phyloP scores from a whole-genome alignment of 768 basidiomycete species.

The Boletellus ananas region DNA sequence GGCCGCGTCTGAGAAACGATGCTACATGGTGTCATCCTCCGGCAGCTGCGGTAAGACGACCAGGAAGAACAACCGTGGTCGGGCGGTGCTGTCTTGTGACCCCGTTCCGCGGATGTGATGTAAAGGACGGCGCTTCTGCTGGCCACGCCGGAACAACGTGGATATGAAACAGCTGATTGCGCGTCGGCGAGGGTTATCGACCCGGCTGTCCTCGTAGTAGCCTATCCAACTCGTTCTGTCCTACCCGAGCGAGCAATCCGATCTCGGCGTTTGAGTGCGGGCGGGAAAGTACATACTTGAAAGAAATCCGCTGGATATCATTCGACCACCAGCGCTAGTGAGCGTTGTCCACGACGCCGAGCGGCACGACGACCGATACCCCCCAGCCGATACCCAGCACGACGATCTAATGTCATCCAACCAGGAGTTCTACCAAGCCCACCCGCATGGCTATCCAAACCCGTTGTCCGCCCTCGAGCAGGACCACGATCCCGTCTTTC shows the following conservation, averaged over 20 bases:
- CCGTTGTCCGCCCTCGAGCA: conserved; percentile 14
- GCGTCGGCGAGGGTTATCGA: too few relatives aligned
- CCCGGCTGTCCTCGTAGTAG: not conserved
- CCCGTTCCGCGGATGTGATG: not conserved
- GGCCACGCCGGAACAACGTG: not conserved
- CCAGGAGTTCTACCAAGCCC: conserved; percentile 23
- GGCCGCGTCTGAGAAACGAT: too few relatives aligned
- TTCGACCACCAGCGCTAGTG: conserved; percentile 7
- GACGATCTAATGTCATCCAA: conserved; percentile 22
- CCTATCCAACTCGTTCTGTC: too few relatives aligned
- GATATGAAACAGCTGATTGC: not conserved
- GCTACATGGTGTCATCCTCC: too few relatives aligned
- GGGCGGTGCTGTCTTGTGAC: too few relatives aligned
- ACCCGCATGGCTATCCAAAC: conserved; percentile 14
- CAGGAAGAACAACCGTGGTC: too few relatives aligned
- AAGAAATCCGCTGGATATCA: not conserved
- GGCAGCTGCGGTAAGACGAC: too few relatives aligned
- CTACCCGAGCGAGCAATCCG: not conserved
- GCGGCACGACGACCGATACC: conserved; percentile 15
- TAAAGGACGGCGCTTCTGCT: not conserved
- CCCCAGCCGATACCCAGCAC: conserved; percentile 16
- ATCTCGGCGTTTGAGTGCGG: conserved; percentile 2
- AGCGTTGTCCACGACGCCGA: not conserved
- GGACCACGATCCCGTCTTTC: conserved; percentile 31
- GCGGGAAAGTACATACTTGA: conserved; percentile 1